These are phyloP conservation scores for Yamadazyma akitaensis DNA, from an alignment of 805 yeast species.

Conservation along the genomic window DNA sequence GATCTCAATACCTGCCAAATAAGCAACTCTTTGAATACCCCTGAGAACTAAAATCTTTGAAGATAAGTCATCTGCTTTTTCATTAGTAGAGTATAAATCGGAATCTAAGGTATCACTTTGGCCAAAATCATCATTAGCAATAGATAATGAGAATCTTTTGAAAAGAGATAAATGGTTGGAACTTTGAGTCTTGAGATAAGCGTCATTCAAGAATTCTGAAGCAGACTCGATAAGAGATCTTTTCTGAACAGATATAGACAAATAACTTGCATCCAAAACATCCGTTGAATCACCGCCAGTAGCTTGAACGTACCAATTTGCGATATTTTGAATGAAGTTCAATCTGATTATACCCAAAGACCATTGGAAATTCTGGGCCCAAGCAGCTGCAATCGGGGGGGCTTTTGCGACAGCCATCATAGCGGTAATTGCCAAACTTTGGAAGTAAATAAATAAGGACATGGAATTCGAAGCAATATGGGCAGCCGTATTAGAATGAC, in stretches of 20 bases:
- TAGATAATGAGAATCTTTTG: constrained; percentile 16
- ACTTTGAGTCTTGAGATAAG: constrained; percentile 11
- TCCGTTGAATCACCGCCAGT: constrained; percentile 90
- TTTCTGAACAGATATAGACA: constrained; percentile 86
- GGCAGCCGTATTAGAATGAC: constrained; percentile 90
- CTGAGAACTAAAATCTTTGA: constrained; percentile 76
- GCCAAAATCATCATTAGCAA: constrained; percentile 47
- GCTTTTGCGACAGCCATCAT: constrained; percentile 93
- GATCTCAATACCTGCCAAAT: constrained; percentile 77
- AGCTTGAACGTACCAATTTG: constrained; percentile 92
- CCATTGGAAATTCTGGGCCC: constrained; percentile 98
- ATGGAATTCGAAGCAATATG: constrained; percentile 96
- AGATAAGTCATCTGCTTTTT: constrained; percentile 54
- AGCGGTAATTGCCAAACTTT: constrained; percentile 83
- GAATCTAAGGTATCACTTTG: constrained; percentile 40
- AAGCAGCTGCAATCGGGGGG: constrained; percentile 96
- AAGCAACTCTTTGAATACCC: constrained; percentile 92
- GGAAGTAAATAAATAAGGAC: constrained; percentile 90
- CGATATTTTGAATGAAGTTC: constrained; percentile 73
- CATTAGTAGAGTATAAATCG: constrained; percentile 64
- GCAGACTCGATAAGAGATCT: constrained; percentile 22
- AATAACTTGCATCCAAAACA: constrained; percentile 58
- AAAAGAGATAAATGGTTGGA: constrained; percentile 13
- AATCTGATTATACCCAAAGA: constrained; percentile 85
- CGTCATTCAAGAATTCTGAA: constrained; percentile 15